These are phyloP conservation scores for Colletotrichum sp. DNA, from an alignment of 2,329 filamentous ascomycete genomes.

Conservation along the genomic window DNA sequence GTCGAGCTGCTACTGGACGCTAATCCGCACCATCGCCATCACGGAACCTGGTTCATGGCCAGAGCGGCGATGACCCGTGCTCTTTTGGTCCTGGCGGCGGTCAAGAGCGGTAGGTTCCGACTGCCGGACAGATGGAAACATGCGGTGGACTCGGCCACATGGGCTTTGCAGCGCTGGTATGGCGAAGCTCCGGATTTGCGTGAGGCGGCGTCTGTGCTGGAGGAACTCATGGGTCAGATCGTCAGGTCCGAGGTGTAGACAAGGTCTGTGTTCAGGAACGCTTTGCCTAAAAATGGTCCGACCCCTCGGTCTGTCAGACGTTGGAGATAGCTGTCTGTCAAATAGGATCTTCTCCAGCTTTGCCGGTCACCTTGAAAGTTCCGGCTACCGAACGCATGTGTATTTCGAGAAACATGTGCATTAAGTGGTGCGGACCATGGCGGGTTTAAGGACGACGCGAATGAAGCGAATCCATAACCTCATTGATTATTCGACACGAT, in stretches of 20 bases:
- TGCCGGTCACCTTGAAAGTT: neutral
- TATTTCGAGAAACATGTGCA: neutral
- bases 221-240: conserved; percentile 7
- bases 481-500: neutral
- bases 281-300: neutral
- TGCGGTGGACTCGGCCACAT: conserved; percentile 23
- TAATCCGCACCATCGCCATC: conserved; percentile 32
- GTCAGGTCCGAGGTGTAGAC: conserved; percentile 1
- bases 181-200: conserved; percentile 24
- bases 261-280: neutral
- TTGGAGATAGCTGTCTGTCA: neutral
- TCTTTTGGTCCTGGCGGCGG: conserved; percentile 31
- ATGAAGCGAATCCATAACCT: neutral
- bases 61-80: conserved; percentile 23
- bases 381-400: neutral
- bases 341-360: neutral
- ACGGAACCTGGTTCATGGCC: conserved; percentile 33
- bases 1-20: conserved; percentile 23
- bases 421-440: neutral
- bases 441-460: neutral
- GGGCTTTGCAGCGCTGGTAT: conserved; percentile 23
- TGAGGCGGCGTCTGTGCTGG: conserved; percentile 10
- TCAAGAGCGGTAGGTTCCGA: conserved; percentile 16
- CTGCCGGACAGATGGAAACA: conserved; percentile 25
- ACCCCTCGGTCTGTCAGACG: neutral